phyloP scores from a whole-genome alignment of 1,284 basidiomycete genomes.

The Golubevia pallescens region DNA sequence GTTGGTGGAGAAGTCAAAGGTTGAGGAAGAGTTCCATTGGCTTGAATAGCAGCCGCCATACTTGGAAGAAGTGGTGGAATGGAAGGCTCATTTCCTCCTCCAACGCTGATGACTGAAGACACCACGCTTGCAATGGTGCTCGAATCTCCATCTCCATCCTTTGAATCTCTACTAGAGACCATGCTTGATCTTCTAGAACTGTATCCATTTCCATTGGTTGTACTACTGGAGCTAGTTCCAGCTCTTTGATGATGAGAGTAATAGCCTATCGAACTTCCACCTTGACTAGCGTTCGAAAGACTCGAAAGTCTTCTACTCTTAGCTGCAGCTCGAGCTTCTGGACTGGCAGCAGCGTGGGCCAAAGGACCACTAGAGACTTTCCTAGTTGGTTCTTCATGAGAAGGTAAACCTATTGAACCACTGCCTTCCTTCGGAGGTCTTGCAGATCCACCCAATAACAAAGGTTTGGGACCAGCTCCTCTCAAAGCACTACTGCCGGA shows the following conservation, averaged over 20 bases:
- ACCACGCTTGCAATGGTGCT: background rate
- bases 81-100: background rate
- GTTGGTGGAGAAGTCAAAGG: background rate
- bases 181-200: background rate
- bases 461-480: slow-evolving; percentile 33
- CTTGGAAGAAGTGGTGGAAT: background rate
- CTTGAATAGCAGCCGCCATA: background rate
- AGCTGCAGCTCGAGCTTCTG: background rate
- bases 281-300: background rate
- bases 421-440: slow-evolving; percentile 41
- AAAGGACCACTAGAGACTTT: slow-evolving; percentile 46
- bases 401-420: slow-evolving; percentile 9
- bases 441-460: slow-evolving; percentile 31
- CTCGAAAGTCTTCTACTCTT: background rate
- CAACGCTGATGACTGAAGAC: background rate
- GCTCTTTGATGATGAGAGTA: background rate
- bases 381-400: slow-evolving; percentile 29
- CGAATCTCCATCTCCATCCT: background rate
- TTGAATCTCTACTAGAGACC: background rate
- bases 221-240: background rate
- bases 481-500: slow-evolving; percentile 12
- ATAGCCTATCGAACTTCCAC: background rate
- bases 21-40: background rate
- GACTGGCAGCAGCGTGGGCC: slow-evolving; percentile 8
- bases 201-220: background rate